Conservation (phyloP, 2,329 filamentous ascomycete genomes). For the Talaromyces sp. region DNA sequence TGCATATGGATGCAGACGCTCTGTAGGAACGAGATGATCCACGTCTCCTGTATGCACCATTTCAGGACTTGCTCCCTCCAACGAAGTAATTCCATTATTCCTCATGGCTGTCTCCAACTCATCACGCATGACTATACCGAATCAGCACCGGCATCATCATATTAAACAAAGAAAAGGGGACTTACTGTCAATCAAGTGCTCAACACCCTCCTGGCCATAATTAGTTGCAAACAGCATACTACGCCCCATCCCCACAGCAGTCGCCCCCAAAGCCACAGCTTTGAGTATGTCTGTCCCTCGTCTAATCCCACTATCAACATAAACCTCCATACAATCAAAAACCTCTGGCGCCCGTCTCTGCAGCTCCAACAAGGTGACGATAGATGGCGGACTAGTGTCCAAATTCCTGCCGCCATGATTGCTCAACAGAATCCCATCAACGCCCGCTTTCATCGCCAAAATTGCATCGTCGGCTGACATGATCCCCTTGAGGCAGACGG, state of each 20-base stretch:
- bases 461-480: conserved; percentile 56
- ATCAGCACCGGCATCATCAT: background rate
- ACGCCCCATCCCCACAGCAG: conserved; percentile 53
- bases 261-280: conserved; percentile 52
- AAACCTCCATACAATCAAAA: conserved; percentile 51
- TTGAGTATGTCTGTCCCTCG: conserved; percentile 56
- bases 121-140: conserved; percentile 40
- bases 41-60: conserved; percentile 49
- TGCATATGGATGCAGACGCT: conserved; percentile 43
- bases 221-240: conserved; percentile 53
- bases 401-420: conserved; percentile 59
- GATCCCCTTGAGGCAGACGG: conserved; percentile 57
- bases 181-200: conserved; percentile 55
- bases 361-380: conserved; percentile 53
- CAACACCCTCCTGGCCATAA: conserved; percentile 55
- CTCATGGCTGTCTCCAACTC: conserved; percentile 51
- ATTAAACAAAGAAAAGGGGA: background rate
- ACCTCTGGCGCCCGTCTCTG: conserved; percentile 50
- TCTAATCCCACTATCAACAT: conserved; percentile 54
- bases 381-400: conserved; percentile 50
- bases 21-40: conserved; percentile 48
- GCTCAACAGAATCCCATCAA: conserved; percentile 55
- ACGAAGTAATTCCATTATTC: conserved; percentile 45
- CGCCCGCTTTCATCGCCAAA: conserved; percentile 48
- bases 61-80: conserved; percentile 44